A percentile compares a stretch with the other conserved stretches of the same genome.
Evolutionary conservation across 495 filamentous ascomycete genomes (phyloP).

Genomic region (Neurospora hispaniola): DNA sequence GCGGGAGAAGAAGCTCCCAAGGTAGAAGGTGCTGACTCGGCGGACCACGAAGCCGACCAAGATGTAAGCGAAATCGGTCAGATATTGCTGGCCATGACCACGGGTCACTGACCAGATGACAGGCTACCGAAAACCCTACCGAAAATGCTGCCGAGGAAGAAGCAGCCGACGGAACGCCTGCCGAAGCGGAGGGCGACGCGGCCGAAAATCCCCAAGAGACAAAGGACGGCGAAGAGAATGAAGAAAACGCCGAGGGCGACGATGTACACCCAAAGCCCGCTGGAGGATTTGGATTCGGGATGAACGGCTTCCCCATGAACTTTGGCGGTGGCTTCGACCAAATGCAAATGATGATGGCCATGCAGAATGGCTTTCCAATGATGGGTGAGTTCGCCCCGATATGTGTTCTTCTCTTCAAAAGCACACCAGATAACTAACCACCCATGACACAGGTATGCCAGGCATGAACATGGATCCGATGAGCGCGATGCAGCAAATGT

Average conservation of each 20-base stretch:
- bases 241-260: conserved; percentile 17
- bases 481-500: conserved; percentile 67
- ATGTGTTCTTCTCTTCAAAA: neutral
- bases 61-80: neutral
- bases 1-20: conserved; percentile 14
- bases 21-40: neutral
- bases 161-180: neutral
- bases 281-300: conserved; percentile 34
- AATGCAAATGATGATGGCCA: conserved; percentile 61
- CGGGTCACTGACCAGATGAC: neutral
- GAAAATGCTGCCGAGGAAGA: neutral
- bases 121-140: neutral
- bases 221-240: conserved; percentile 14
- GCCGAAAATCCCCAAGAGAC: neutral
- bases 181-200: conserved; percentile 1
- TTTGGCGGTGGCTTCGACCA: conserved; percentile 61
- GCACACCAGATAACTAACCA: conserved; percentile 16
- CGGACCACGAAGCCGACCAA: neutral
- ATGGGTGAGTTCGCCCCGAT: conserved; percentile 56
- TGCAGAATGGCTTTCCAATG: conserved; percentile 70
- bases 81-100: neutral
- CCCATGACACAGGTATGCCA: conserved; percentile 48
- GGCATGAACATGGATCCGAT: conserved; percentile 84
- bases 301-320: conserved; percentile 53
- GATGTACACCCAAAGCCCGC: conserved; percentile 23